Evolutionary conservation across 331 rosid species (phyloP).

Genomic region (Malus hybrid): DNA sequence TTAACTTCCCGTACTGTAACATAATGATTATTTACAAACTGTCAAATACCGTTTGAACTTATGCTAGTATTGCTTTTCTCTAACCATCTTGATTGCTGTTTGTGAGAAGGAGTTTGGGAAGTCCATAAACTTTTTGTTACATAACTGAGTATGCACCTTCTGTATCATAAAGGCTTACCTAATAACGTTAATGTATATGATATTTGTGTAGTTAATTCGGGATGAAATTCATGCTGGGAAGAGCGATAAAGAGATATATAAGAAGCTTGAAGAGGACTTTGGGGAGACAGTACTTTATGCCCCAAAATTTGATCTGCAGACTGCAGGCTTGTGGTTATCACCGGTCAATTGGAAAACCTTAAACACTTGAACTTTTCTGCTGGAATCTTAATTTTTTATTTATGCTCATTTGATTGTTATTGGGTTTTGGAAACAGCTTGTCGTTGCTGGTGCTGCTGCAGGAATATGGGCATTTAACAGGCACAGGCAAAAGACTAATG

Average conservation of each 20-base stretch:
- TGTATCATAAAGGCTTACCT: background rate
- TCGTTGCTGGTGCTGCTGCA: slow-evolving; percentile 62
- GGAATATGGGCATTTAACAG: slow-evolving; percentile 67
- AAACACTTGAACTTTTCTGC: background rate
- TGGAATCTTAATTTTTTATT: background rate
- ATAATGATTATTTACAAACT: no score
- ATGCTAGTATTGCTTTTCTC: no score
- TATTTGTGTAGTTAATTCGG: slow-evolving; percentile 62
- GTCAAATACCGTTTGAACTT: no score
- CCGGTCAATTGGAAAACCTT: slow-evolving; percentile 40
- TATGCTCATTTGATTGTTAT: slow-evolving; percentile 12
- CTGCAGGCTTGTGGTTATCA: slow-evolving; percentile 86
- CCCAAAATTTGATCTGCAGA: slow-evolving; percentile 90
- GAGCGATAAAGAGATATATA: slow-evolving; percentile 69
- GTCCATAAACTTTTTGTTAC: background rate
- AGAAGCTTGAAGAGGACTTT: slow-evolving; percentile 71
- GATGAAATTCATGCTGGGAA: slow-evolving; percentile 84
- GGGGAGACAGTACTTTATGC: slow-evolving; percentile 81
- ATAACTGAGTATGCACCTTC: background rate
- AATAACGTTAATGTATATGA: background rate
- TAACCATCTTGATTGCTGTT: background rate
- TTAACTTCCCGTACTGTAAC: no score
- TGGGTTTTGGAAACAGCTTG: slow-evolving; percentile 37
- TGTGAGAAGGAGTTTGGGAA: background rate
- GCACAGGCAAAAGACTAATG: slow-evolving; percentile 59